Evolutionary conservation across 768 basidiomycete genomes (phyloP), one percentile per base, ranked within the genome.

Genomic region (Trichaptum fuscoviolaceum): DNA sequence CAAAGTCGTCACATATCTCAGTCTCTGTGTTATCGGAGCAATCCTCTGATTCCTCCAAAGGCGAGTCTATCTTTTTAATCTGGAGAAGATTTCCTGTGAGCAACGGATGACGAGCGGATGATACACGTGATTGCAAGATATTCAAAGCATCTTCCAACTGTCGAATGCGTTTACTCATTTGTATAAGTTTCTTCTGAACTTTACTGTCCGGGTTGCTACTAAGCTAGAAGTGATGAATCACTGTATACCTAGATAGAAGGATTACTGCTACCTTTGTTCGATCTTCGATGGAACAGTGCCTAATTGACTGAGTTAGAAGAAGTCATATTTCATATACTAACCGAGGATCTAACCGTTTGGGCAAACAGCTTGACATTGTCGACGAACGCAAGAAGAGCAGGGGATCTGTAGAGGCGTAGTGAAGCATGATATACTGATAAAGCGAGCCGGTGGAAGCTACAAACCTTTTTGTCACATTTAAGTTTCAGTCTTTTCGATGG

Each of bases 131-230:
- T 52, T 52, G 42, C 15, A 61, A 20, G 12, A 24, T 61, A 2
- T 24, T 61, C 24, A 61, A 57, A 64, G 69, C 87, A 66, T 87
- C 86, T 75, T 89, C 87, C 26, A 89, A 77, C 67, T 86, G 82
- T 60, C 85, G 80, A 66, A 88, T 88, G 30, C 87, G 81, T 69
- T 87, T 82, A 4, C 85, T 84, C 86, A 89, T 88, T 65, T 87
- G 84, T 1, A 79, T 76, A 30, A 88, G 85, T 74, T 86, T 88
- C 52, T 76, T 69, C 87, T 85, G 2, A 88, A 77, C 66, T 87
- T 85, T 26, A 84, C 82, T 2, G 86, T 87, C 64, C 87, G 85
- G 20, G 85, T 82, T 18, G 85, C 78, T 30, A 86, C 83, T 57
- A 23, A 1, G 57, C 8, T n/a, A 60, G 3, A 12, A 35, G n/a